Conservation (phyloP, 805 yeast genomes). For the Kluyveromyces aestuarii region DNA sequence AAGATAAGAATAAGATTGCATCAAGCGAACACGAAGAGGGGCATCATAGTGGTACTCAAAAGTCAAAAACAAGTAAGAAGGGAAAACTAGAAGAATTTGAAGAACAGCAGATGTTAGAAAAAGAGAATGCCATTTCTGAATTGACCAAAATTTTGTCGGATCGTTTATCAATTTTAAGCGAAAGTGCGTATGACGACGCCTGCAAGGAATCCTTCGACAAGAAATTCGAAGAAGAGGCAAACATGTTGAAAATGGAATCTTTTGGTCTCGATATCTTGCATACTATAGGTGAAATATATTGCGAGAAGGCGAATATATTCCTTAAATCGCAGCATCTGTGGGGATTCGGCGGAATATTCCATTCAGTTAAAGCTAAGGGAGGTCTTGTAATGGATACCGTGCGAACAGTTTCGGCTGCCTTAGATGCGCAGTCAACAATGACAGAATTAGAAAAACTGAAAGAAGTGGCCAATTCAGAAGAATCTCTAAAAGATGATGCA, state of each 20-base stretch:
- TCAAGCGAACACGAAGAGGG: slow-evolving; percentile 5
- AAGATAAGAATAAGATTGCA: background rate
- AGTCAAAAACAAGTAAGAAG: slow-evolving; percentile 34
- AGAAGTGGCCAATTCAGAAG: slow-evolving; percentile 35
- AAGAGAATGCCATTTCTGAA: slow-evolving; percentile 53
- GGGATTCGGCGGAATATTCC: slow-evolving; percentile 66
- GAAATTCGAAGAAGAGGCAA: slow-evolving; percentile 74
- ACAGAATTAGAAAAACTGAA: slow-evolving; percentile 63
- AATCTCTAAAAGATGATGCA: slow-evolving; percentile 36
- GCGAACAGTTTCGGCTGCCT: slow-evolving; percentile 60
- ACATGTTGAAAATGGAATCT: slow-evolving; percentile 69
- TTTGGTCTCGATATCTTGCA: slow-evolving; percentile 79
- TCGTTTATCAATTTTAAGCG: slow-evolving; percentile 45
- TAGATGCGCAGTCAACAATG: slow-evolving; percentile 74
- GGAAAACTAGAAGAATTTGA: slow-evolving; percentile 54
- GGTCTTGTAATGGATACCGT: slow-evolving; percentile 65
- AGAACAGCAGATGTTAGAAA: slow-evolving; percentile 63
- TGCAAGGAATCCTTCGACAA: slow-evolving; percentile 53
- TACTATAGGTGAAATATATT: slow-evolving; percentile 61
- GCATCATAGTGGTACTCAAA: slow-evolving; percentile 25
- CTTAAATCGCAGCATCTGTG: slow-evolving; percentile 54
- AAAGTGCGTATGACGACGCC: slow-evolving; percentile 53
- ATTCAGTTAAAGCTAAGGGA: slow-evolving; percentile 64
- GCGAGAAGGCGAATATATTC: slow-evolving; percentile 54
- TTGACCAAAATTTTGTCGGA: slow-evolving; percentile 51